Evolutionary conservation across 495 filamentous ascomycete genomes (phyloP), one percentile per base, ranked within the genome.

Genomic region (Penicillium desertorum): DNA sequence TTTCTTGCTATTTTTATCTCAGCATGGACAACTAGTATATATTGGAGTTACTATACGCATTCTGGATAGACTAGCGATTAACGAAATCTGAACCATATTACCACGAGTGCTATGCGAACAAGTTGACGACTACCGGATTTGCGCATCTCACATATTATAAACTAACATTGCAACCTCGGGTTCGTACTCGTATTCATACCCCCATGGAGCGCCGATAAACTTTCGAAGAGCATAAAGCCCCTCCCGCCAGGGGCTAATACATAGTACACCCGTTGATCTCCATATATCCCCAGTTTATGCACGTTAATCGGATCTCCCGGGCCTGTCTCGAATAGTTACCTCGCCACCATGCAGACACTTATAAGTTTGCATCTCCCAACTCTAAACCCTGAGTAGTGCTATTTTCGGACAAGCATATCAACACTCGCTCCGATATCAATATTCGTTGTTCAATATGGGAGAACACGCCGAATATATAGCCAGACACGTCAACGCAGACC

Each of bases 151-250:
- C 7, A 23, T n/a, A 19, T 8, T 17, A 22, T n/a, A 17, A 17
- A 5, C 17, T n/a, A 11, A 22, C 19, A 4, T 25, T 23, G 10
- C 16, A 7, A 27, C 8, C 20, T 45, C 43, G 32, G 41, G 49
- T 54, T 62, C 59, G 54, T 54, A 58, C 41, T 54, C 47, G 47
- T 34, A 49, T 53, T 3, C 2, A 11, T 45, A 12, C 22, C 52
- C 9, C 22, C 3, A 8, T 32, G 1, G 10, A 45, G 42, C 19
- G 19, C 12, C 3, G 42, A 55, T 55, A 22, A 37, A 45, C n/a
- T 9, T 14, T n/a, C 12, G 14, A n/a, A 16, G 41, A 44, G 16
- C 51, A 34, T 54, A 5, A 34, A 14, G 34, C 20, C 23, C 22
- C 23, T 14, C 6, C 16, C n/a, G 30, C 20, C 7, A 22, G 19